Percentiles rank a stretch among this genome's conserved stretches.
Conservation (phyloP, 2,329 filamentous ascomycete genomes). For the Didymella lethalis region DNA sequence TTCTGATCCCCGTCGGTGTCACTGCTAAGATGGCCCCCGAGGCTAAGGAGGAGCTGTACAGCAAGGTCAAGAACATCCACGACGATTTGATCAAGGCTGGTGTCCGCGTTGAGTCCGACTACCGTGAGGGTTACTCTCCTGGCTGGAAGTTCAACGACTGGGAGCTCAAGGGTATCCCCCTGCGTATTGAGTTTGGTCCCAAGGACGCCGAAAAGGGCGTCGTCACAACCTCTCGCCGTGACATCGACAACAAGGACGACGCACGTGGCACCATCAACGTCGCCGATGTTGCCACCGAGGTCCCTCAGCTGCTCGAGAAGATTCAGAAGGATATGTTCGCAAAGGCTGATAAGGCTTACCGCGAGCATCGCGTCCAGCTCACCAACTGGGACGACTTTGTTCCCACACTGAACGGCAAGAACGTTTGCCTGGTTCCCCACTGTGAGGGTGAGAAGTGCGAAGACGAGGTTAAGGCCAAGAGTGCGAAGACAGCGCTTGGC, state of each 20-base stretch:
- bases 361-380: conserved; percentile 79
- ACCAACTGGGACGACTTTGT: conserved; percentile 90
- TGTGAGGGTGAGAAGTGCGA: conserved; percentile 87
- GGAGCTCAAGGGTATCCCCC: conserved; percentile 94
- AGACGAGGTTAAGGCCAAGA: conserved; percentile 93
- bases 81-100: conserved; percentile 73
- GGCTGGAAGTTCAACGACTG: conserved; percentile 99
- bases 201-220: conserved; percentile 89
- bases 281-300: conserved; percentile 72
- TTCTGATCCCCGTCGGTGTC: conserved; percentile 92
- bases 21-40: conserved; percentile 74
- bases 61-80: conserved; percentile 76
- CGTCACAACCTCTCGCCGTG: conserved; percentile 85
- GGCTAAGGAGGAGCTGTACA: conserved; percentile 77
- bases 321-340: conserved; percentile 85
- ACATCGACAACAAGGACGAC: conserved; percentile 75
- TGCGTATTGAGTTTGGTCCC: conserved; percentile 94
- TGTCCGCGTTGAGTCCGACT: conserved; percentile 81
- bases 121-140: conserved; percentile 86
- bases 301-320: conserved; percentile 83
- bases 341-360: conserved; percentile 80
- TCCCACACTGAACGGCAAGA: conserved; percentile 88
- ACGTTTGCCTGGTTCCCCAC: conserved; percentile 90
- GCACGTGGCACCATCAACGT: conserved; percentile 73
- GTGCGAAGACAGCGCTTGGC: conserved; percentile 74